Conservation (phyloP, 2,329 filamentous ascomycete species). For the Cladophialophora chaetospira region DNA sequence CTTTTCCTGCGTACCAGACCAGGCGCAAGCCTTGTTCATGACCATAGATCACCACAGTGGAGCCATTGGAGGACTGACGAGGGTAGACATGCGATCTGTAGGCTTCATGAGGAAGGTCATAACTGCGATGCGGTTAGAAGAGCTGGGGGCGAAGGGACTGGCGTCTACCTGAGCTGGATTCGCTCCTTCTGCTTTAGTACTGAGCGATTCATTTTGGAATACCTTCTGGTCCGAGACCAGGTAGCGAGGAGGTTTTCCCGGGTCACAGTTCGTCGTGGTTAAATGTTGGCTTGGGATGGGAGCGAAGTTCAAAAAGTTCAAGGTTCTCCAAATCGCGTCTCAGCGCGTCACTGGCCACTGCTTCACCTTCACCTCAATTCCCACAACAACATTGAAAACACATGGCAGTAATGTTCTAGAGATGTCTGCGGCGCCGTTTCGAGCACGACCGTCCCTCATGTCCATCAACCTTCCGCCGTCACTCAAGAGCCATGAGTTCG, state of each 20-base stretch:
- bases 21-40: slow-evolving; percentile 60
- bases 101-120: slow-evolving; percentile 61
- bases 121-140: slow-evolving; percentile 46
- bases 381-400: not conserved
- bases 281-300: not conserved
- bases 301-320: not conserved
- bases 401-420: slow-evolving; percentile 12
- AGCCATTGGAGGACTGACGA: slow-evolving; percentile 60
- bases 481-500: slow-evolving; percentile 68
- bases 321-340: slow-evolving; percentile 25
- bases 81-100: slow-evolving; percentile 61
- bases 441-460: slow-evolving; percentile 14
- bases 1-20: slow-evolving; percentile 61
- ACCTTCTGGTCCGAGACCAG: not conserved
- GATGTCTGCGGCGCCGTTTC: slow-evolving; percentile 7
- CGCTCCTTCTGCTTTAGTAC: slow-evolving; percentile 44
- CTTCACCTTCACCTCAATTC: slow-evolving; percentile 1
- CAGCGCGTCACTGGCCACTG: slow-evolving; percentile 17
- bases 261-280: not conserved
- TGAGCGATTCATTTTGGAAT: slow-evolving; percentile 38
- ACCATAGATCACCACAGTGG: slow-evolving; percentile 62
- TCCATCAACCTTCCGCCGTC: slow-evolving; percentile 12
- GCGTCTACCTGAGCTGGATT: slow-evolving; percentile 45
- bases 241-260: not conserved
- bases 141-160: not conserved